phyloP scores from a whole-genome alignment of 2,329 filamentous ascomycete species.

The Arthrobotrys pseudoclavata region DNA sequence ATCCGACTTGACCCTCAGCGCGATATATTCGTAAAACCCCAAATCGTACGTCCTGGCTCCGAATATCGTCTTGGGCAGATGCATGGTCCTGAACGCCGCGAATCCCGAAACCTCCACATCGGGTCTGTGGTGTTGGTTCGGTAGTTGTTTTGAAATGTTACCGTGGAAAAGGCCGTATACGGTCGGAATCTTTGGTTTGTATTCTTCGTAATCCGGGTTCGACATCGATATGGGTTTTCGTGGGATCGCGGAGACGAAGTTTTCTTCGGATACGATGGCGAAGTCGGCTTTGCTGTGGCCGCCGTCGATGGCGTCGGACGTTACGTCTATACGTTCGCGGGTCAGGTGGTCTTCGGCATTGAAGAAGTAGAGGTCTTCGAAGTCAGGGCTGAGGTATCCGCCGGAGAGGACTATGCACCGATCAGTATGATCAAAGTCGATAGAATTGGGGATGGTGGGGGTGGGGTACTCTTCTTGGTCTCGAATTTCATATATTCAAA shows the following conservation, averaged over 20 bases:
- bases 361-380: constrained; percentile 57
- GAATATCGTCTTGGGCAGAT: constrained; percentile 83
- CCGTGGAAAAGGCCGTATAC: constrained; percentile 87
- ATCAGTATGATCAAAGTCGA: neutral
- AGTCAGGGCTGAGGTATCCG: constrained; percentile 41
- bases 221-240: constrained; percentile 65
- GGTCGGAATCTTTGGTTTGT: constrained; percentile 42
- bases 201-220: constrained; percentile 33
- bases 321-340: constrained; percentile 74
- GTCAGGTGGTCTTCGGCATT: constrained; percentile 50
- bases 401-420: constrained; percentile 40
- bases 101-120: constrained; percentile 85
- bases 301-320: constrained; percentile 88
- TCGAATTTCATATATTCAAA: constrained; percentile 46
- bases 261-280: constrained; percentile 71
- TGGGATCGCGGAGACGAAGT: constrained; percentile 62
- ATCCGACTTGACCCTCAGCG: constrained; percentile 88
- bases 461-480: constrained; percentile 44
- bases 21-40: constrained; percentile 88
- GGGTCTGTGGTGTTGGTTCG: constrained; percentile 74
- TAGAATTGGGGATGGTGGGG: constrained; percentile 12
- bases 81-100: constrained; percentile 87
- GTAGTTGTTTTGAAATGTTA: constrained; percentile 86
- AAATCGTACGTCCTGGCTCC: constrained; percentile 89
- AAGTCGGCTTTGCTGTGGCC: constrained; percentile 83